Percentiles rank a stretch among this genome's conserved stretches.
phyloP scores from a whole-genome alignment of 495 filamentous ascomycete species.

The Cercophora newfieldiana region DNA sequence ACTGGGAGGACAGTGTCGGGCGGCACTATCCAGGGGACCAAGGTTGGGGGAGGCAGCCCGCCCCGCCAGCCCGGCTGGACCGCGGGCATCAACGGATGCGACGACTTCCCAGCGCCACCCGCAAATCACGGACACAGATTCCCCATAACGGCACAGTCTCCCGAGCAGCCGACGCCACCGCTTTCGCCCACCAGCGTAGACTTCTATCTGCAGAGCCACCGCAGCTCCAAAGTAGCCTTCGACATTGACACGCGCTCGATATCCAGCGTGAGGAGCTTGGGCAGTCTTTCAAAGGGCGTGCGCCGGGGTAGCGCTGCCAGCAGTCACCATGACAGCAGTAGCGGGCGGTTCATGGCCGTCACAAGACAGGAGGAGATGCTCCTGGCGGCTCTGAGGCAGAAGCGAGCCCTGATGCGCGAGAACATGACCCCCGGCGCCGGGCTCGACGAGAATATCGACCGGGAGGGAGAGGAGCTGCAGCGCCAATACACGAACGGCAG shows the following conservation, averaged over 20 bases:
- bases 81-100: slow-evolving; percentile 28
- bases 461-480: slow-evolving; percentile 19
- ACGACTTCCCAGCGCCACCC: slow-evolving; percentile 35
- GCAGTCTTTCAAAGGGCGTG: slow-evolving; percentile 16
- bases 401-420: slow-evolving; percentile 73
- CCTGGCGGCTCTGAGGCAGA: slow-evolving; percentile 75
- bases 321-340: slow-evolving; percentile 34
- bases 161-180: slow-evolving; percentile 48
- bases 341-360: slow-evolving; percentile 77
- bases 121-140: slow-evolving; percentile 7
- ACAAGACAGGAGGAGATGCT: slow-evolving; percentile 83
- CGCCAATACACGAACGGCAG: slow-evolving; percentile 30
- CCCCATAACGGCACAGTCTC: slow-evolving; percentile 21
- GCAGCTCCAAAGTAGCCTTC: slow-evolving; percentile 6
- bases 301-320: slow-evolving; percentile 27
- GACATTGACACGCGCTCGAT: slow-evolving; percentile 27
- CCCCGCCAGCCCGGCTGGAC: slow-evolving; percentile 16
- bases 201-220: slow-evolving; percentile 39
- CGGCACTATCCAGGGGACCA: slow-evolving; percentile 12
- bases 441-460: slow-evolving; percentile 39
- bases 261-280: slow-evolving; percentile 24
- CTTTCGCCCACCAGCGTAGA: slow-evolving; percentile 50
- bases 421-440: slow-evolving; percentile 69
- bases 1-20: slow-evolving; percentile 20
- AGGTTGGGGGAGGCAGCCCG: slow-evolving; percentile 19